Percentiles rank a stretch among this genome's conserved stretches.
These are phyloP conservation scores for Aspergillus sp. DNA, from an alignment of 2,329 filamentous ascomycete genomes.

Conservation along the genomic window DNA sequence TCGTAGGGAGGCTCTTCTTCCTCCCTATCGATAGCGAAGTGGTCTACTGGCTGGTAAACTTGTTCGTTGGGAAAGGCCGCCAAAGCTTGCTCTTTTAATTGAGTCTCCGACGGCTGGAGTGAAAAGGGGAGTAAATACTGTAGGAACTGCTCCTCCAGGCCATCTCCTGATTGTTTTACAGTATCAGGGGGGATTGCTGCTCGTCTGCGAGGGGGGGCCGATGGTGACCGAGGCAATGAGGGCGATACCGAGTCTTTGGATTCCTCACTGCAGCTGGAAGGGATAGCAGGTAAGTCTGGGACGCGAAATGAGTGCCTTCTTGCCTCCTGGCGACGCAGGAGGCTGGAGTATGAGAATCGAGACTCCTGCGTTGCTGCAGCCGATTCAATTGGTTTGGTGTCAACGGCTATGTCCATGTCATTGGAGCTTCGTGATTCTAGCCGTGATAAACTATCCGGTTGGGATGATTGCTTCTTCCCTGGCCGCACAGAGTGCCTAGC, in stretches of 20 bases:
- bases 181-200: constrained; percentile 39
- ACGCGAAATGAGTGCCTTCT: constrained; percentile 62
- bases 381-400: not conserved
- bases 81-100: constrained; percentile 69
- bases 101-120: constrained; percentile 76
- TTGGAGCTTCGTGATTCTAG: not conserved
- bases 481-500: constrained; percentile 35
- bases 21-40: constrained; percentile 50
- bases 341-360: constrained; percentile 49
- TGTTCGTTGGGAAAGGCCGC: constrained; percentile 56
- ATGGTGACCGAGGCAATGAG: constrained; percentile 49
- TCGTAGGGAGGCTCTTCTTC: constrained; percentile 43
- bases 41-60: constrained; percentile 50
- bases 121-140: constrained; percentile 79
- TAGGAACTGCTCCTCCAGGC: constrained; percentile 74
- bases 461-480: constrained; percentile 29
- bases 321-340: constrained; percentile 43
- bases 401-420: constrained; percentile 13
- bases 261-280: constrained; percentile 62
- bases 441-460: constrained; percentile 39
- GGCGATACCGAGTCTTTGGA: constrained; percentile 46
- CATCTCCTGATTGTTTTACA: constrained; percentile 51
- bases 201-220: constrained; percentile 33
- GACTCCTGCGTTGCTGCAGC: constrained; percentile 38
- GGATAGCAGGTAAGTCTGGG: constrained; percentile 65